Conservation (phyloP, 768 basidiomycete genomes). For the Pleurotus platypus region DNA sequence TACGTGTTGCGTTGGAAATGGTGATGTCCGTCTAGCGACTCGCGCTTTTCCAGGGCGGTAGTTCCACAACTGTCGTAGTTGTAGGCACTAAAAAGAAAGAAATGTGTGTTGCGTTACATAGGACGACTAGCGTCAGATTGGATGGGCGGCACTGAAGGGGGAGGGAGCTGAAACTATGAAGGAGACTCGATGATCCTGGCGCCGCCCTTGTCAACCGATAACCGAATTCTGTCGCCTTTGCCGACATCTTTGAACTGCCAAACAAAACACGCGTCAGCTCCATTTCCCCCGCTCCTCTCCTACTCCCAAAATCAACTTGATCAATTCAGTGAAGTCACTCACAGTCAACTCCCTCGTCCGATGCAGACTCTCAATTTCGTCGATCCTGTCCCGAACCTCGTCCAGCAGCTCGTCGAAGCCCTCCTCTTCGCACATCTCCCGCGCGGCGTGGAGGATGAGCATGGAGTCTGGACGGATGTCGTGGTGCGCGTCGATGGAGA, state of each 20-base stretch:
- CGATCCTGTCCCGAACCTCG: constrained; percentile 69
- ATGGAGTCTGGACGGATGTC: constrained; percentile 80
- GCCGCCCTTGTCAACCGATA: constrained; percentile 59
- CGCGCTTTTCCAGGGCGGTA: too few relatives aligned
- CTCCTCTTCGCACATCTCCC: constrained; percentile 65
- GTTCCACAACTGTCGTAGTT: too few relatives aligned
- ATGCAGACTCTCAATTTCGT: constrained; percentile 85
- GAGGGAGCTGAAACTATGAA: neutral
- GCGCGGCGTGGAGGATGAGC: constrained; percentile 70
- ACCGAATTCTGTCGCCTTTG: constrained; percentile 44
- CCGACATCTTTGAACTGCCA: constrained; percentile 46
- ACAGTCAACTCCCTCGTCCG: constrained; percentile 77
- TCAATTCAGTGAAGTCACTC: constrained; percentile 15
- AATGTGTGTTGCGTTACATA: too few relatives aligned
- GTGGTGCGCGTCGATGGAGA: constrained; percentile 77
- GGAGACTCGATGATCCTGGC: constrained; percentile 25
- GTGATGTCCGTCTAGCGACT: too few relatives aligned
- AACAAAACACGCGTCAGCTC: constrained; percentile 19
- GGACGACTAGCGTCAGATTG: too few relatives aligned
- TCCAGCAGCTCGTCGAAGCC: constrained; percentile 80
- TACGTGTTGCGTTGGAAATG: too few relatives aligned
- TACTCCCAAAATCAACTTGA: constrained; percentile 23
- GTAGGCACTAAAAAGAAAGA: neutral
- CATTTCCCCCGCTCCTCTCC: constrained; percentile 15
- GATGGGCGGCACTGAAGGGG: too few relatives aligned